Percentiles rank a stretch among this genome's conserved stretches.
These are phyloP conservation scores for Crucihimalaya himalaica DNA, from an alignment of 345 rosid genomes.

Conservation along the genomic window DNA sequence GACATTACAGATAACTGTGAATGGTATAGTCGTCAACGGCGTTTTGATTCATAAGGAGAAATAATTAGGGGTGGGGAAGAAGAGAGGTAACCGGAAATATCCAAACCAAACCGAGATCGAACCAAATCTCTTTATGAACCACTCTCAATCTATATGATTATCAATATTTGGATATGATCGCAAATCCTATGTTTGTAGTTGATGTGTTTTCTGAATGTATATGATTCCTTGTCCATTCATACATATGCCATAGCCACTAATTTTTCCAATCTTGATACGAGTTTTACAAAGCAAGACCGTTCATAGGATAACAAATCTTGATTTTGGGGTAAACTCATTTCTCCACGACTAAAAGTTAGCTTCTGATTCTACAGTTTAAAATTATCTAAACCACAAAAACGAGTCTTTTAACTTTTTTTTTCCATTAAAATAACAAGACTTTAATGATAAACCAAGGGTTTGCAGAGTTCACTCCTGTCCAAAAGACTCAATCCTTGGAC, in stretches of 20 bases:
- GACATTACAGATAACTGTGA: constrained; percentile 53
- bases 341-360: constrained; percentile 31
- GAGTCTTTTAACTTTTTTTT: constrained; percentile 14
- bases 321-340: constrained; percentile 1
- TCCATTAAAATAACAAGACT: constrained; percentile 17
- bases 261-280: not conserved
- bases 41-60: constrained; percentile 9
- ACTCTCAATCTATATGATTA: not conserved
- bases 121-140: not conserved
- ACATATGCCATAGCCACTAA: too few relatives aligned
- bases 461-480: constrained; percentile 22
- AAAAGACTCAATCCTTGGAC: constrained; percentile 65
- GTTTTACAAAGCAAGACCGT: not conserved
- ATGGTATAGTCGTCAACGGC: constrained; percentile 18
- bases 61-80: not conserved
- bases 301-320: not conserved
- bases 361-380: constrained; percentile 31
- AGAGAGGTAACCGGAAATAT: not conserved
- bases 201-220: too few relatives aligned
- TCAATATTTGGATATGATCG: too few relatives aligned
- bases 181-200: too few relatives aligned
- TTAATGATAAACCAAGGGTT: not conserved
- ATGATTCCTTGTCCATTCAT: too few relatives aligned
- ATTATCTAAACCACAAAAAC: constrained; percentile 33
- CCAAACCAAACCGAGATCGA: not conserved